A percentile compares a stretch with the other conserved stretches of the same genome.
These are phyloP conservation scores for Pleurotus platypus DNA, from an alignment of 768 basidiomycete species.

Conservation along the genomic window DNA sequence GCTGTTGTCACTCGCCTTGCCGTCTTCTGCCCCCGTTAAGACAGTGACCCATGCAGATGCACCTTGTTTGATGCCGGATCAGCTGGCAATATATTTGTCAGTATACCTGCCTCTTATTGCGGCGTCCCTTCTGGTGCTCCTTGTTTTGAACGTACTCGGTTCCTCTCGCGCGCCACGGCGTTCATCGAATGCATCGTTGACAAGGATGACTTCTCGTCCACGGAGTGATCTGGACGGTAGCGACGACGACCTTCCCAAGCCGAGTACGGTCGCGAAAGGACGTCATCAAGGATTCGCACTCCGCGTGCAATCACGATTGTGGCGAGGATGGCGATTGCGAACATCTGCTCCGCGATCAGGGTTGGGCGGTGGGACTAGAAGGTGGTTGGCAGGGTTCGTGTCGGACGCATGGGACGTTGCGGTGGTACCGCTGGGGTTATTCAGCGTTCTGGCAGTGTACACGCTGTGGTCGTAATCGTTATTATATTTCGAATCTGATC, in stretches of 20 bases:
- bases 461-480: not conserved
- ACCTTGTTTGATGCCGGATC: conserved; percentile 82
- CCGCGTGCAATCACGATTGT: conserved; percentile 3
- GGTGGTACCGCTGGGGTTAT: conserved; percentile 36
- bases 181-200: not conserved
- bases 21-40: conserved; percentile 17
- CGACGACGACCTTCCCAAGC: not conserved
- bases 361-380: not conserved
- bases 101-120: conserved; percentile 68
- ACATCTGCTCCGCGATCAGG: not conserved
- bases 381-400: conserved; percentile 24
- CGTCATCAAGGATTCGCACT: conserved; percentile 1
- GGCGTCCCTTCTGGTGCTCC: conserved; percentile 51
- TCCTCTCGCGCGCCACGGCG: not conserved
- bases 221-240: not conserved
- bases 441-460: conserved; percentile 20
- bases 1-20: conserved; percentile 69
- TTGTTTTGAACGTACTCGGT: conserved; percentile 12
- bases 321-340: not conserved
- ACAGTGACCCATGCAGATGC: conserved; percentile 41
- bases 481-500: not conserved
- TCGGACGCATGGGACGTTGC: conserved; percentile 40
- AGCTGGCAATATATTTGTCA: conserved; percentile 70
- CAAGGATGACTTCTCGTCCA: not conserved
- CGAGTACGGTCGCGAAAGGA: not conserved